These are phyloP conservation scores for Teunomyces stri DNA, from an alignment of 805 yeast genomes.

Conservation along the genomic window DNA sequence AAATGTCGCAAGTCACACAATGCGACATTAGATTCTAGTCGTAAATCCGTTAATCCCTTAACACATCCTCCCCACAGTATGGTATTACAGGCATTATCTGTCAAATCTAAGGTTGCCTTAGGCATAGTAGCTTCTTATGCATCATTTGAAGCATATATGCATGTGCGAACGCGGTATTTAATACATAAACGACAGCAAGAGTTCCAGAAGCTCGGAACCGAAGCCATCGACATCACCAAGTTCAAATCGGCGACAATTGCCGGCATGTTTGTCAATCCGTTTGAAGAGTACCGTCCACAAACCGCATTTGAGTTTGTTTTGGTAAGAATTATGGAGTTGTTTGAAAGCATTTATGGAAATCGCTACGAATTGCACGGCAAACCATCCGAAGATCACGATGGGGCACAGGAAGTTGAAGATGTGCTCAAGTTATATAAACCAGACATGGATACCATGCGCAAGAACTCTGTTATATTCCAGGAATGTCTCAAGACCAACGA, in stretches of 20 bases:
- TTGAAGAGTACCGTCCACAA: conserved; percentile 85
- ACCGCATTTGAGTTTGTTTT: conserved; percentile 81
- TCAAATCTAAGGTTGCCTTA: conserved; percentile 38
- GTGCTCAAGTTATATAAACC: conserved; percentile 64
- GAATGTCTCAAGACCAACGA: conserved; percentile 20
- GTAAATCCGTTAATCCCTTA: no score
- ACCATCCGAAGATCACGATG: conserved; percentile 33
- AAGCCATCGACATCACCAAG: conserved; percentile 14
- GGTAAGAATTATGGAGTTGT: conserved; percentile 68
- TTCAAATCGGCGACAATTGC: conserved; percentile 45
- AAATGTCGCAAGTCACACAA: not conserved
- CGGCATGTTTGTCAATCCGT: conserved; percentile 89
- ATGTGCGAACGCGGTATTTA: conserved; percentile 51
- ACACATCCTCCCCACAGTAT: not conserved
- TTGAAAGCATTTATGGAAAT: conserved; percentile 50
- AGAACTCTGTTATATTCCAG: conserved; percentile 28
- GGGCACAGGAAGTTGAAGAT: conserved; percentile 55
- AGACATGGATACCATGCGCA: conserved; percentile 43
- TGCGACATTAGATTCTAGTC: not conserved
- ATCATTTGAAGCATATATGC: conserved; percentile 62
- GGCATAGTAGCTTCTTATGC: conserved; percentile 56
- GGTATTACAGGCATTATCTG: conserved; percentile 1
- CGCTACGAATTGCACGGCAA: conserved; percentile 35
- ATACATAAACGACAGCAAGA: conserved; percentile 45
- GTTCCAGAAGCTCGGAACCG: conserved; percentile 7